Percentiles rank a stretch among this genome's conserved stretches.
Conservation (phyloP, 306 rosid species). For the Casuarina equisetifolia region DNA sequence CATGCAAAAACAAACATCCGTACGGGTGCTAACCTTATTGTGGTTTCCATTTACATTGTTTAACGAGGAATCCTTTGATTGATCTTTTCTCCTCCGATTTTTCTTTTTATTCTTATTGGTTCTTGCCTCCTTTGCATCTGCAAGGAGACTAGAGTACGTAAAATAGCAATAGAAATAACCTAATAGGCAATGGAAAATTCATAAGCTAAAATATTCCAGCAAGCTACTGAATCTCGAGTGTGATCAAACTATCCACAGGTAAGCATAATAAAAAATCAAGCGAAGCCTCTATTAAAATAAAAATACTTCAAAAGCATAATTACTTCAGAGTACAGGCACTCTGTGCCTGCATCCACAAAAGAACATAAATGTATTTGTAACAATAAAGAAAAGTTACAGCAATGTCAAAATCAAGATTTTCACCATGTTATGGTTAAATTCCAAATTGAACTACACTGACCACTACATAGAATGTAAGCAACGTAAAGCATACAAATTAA, state of each 20-base stretch:
- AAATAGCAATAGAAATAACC: conserved; percentile 17
- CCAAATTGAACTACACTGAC: not conserved
- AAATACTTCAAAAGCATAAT: not conserved
- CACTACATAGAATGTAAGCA: not conserved
- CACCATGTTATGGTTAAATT: conserved; percentile 1
- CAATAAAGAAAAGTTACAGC: not conserved
- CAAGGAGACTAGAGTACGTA: conserved; percentile 23
- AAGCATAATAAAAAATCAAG: not conserved
- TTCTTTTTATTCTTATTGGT: conserved; percentile 75
- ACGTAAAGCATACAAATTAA: not conserved
- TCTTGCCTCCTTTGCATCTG: conserved; percentile 64
- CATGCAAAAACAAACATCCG: not conserved
- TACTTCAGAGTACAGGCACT: not conserved
- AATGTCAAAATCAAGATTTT: not conserved
- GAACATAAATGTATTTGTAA: not conserved
- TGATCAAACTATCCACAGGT: not conserved
- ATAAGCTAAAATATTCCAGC: not conserved
- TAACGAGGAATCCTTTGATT: conserved; percentile 56
- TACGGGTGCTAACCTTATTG: conserved; percentile 44
- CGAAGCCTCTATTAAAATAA: not conserved
- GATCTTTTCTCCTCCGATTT: conserved; percentile 72
- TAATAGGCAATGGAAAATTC: conserved; percentile 6
- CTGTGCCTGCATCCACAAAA: not conserved
- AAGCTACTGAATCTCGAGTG: not conserved
- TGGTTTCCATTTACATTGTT: conserved; percentile 45